phyloP scores from a whole-genome alignment of 2,329 filamentous ascomycete species.

The Curvularia eragrostidis region DNA sequence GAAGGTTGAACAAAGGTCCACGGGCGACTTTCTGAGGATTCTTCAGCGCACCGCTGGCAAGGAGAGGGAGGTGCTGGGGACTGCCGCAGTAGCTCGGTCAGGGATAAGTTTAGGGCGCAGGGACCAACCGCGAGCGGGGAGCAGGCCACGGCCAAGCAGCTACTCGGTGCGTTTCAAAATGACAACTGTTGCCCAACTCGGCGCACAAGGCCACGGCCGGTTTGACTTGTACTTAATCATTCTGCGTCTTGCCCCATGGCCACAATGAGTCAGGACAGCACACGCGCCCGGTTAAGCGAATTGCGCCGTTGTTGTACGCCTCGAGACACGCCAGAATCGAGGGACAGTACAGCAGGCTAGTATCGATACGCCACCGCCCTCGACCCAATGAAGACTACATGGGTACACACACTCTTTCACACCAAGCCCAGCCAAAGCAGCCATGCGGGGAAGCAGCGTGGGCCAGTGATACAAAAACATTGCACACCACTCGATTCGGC shows the following conservation, averaged over 20 bases:
- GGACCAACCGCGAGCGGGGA: conserved; percentile 15
- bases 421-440: not conserved
- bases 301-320: not conserved
- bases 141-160: conserved; percentile 7
- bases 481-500: not conserved
- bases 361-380: conserved; percentile 4
- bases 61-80: conserved; percentile 21
- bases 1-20: conserved; percentile 22
- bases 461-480: conserved; percentile 5
- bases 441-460: conserved; percentile 19
- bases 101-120: conserved; percentile 32
- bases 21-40: conserved; percentile 25
- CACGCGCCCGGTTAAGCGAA: not conserved
- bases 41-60: conserved; percentile 24
- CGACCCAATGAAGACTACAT: not conserved
- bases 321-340: not conserved
- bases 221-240: not conserved
- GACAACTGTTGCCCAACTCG: not conserved
- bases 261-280: not conserved
- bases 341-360: not conserved
- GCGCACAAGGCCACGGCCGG: not conserved
- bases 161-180: conserved; percentile 11
- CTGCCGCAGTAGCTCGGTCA: conserved; percentile 37
- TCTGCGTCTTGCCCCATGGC: not conserved
- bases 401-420: not conserved